A percentile compares a stretch with the other conserved stretches of the same genome.
phyloP scores from a whole-genome alignment of 495 filamentous ascomycete species.

The Podospora pseudopauciseta region DNA sequence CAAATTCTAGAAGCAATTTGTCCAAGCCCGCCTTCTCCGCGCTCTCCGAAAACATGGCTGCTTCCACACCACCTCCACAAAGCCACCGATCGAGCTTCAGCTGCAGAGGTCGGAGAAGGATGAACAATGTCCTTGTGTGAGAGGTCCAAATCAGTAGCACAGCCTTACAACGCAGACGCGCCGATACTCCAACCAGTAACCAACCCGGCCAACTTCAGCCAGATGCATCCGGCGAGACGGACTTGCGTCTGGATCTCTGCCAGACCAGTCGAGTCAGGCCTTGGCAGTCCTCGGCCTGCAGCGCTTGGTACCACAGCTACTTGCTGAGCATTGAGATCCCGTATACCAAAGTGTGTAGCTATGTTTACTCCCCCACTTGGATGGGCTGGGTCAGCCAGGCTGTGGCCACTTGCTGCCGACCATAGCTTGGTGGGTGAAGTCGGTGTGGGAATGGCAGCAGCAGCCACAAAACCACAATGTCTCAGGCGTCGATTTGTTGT shows the following conservation, averaged over 20 bases:
- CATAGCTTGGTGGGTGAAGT: slow-evolving; percentile 12
- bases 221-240: background rate
- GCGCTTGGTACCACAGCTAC: background rate
- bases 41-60: background rate
- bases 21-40: background rate
- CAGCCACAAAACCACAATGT: slow-evolving; percentile 13
- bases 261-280: background rate
- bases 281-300: background rate
- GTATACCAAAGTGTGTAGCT: background rate
- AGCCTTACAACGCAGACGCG: background rate
- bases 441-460: slow-evolving; percentile 12
- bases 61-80: background rate
- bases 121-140: background rate
- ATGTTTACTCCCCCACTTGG: background rate
- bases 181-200: background rate
- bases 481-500: slow-evolving; percentile 17
- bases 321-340: background rate
- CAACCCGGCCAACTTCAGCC: background rate
- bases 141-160: background rate
- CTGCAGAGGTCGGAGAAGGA: background rate
- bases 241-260: background rate
- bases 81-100: background rate
- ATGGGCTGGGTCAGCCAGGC: background rate
- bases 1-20: background rate
- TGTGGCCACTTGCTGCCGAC: background rate